Evolutionary conservation across 306 rosid species (phyloP).

Genomic region (Castanopsis chinensis): DNA sequence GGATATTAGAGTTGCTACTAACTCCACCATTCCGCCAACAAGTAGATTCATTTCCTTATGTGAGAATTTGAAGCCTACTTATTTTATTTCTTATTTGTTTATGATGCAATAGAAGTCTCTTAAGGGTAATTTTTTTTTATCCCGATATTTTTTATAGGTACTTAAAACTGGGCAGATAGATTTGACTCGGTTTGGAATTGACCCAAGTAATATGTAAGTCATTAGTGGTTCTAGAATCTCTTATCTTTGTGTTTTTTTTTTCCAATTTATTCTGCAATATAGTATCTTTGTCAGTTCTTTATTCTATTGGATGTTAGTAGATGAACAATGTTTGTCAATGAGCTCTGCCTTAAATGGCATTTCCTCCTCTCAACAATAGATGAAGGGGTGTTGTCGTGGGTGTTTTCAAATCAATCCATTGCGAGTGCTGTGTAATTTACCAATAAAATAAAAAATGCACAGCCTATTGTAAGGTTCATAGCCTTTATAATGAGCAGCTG

Average conservation of each 20-base stretch:
- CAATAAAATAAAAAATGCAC: too few species aligned
- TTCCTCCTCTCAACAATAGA: too few species aligned
- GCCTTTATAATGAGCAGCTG: too few species aligned
- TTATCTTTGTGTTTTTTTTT: not conserved
- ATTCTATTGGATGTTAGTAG: too few species aligned
- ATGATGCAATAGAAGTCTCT: not conserved
- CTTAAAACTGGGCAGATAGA: conserved; percentile 93
- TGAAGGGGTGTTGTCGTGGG: too few species aligned
- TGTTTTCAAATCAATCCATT: too few species aligned
- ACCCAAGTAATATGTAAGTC: conserved; percentile 89
- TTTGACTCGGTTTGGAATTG: conserved; percentile 88
- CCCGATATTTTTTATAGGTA: conserved; percentile 42
- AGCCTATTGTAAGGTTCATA: too few species aligned
- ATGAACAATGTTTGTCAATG: too few species aligned
- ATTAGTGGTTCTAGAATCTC: conserved; percentile 14
- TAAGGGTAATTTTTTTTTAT: not conserved
- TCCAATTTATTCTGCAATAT: not conserved
- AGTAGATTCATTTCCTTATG: conserved; percentile 88
- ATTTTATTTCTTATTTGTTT: conserved; percentile 3
- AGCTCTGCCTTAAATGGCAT: too few species aligned
- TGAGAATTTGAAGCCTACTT: conserved; percentile 31
- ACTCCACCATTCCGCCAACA: conserved; percentile 95
- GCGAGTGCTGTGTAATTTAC: too few species aligned
- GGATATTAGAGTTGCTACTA: conserved; percentile 84
- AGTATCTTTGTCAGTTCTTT: not conserved